These are phyloP conservation scores for Dactylella cylindrospora DNA, from an alignment of 2,329 filamentous ascomycete genomes.

Conservation along the genomic window DNA sequence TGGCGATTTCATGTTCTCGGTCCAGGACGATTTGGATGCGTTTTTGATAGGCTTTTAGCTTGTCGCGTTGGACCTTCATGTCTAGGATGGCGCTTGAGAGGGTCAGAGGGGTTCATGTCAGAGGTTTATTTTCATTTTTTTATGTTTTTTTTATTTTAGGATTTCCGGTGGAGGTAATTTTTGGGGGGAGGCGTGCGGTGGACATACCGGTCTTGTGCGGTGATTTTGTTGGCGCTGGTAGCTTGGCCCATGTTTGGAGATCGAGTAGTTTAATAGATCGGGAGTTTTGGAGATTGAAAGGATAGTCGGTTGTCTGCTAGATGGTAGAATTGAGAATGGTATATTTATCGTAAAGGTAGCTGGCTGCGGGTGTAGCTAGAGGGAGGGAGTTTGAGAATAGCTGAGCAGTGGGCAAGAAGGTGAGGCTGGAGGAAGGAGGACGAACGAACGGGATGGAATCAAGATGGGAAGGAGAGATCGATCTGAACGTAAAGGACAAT, in stretches of 20 bases:
- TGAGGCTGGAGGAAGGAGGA: too few relatives aligned
- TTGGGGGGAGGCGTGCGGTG: not conserved
- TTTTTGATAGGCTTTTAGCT: conserved; percentile 92
- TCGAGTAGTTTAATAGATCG: conserved; percentile 14
- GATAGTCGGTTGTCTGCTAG: too few relatives aligned
- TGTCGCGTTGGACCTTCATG: conserved; percentile 96
- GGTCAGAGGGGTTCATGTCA: conserved; percentile 37
- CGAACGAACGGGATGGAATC: too few relatives aligned
- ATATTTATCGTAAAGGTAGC: too few relatives aligned
- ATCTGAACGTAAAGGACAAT: too few relatives aligned
- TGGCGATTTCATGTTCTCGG: conserved; percentile 83
- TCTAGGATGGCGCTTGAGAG: conserved; percentile 82
- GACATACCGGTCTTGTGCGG: conserved; percentile 80
- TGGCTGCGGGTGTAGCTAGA: too few relatives aligned
- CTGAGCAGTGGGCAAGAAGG: too few relatives aligned
- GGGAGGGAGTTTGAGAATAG: too few relatives aligned
- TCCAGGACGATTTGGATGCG: conserved; percentile 82
- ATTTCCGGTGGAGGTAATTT: not conserved
- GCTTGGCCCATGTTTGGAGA: conserved; percentile 64
- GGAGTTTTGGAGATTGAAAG: conserved; percentile 1
- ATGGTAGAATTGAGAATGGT: too few relatives aligned
- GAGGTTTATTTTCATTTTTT: conserved; percentile 9
- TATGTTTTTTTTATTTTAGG: not conserved
- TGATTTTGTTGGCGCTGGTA: conserved; percentile 66
- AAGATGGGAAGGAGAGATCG: too few relatives aligned